Evolutionary conservation across 2,329 filamentous ascomycete genomes (phyloP).

Genomic region (Ophiocordyceps camponoti-leonardi): DNA sequence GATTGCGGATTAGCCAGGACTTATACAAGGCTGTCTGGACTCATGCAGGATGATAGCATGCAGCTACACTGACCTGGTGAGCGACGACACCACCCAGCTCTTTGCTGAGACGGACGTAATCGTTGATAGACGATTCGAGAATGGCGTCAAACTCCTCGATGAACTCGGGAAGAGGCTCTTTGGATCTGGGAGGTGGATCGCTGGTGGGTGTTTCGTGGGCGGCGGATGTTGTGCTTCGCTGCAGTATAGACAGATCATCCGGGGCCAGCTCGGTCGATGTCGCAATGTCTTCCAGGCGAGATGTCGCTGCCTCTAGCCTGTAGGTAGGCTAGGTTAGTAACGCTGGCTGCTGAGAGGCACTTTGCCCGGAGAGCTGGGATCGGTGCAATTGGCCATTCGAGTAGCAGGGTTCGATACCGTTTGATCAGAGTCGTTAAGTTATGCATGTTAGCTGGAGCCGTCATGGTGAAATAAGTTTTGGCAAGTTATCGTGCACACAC

Average conservation of each 20-base stretch:
- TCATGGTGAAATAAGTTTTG: slow-evolving; percentile 29
- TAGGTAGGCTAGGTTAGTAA: slow-evolving; percentile 20
- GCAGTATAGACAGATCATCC: slow-evolving; percentile 15
- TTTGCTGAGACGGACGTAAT: slow-evolving; percentile 62
- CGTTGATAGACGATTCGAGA: slow-evolving; percentile 54
- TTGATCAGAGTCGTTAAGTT: slow-evolving; percentile 96
- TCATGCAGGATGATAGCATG: background rate
- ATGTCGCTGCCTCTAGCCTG: slow-evolving; percentile 94
- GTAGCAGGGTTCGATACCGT: slow-evolving; percentile 39
- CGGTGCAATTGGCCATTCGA: background rate
- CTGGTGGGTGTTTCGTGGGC: slow-evolving; percentile 14
- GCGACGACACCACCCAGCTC: slow-evolving; percentile 62
- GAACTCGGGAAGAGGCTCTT: slow-evolving; percentile 51
- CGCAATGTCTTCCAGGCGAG: slow-evolving; percentile 89
- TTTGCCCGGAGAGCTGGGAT: background rate
- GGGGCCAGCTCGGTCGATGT: slow-evolving; percentile 49
- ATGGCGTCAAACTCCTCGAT: slow-evolving; percentile 79
- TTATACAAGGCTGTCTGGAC: no score
- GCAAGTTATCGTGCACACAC: no score
- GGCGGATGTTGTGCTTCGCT: slow-evolving; percentile 10
- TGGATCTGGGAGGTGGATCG: slow-evolving; percentile 21
- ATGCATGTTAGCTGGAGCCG: slow-evolving; percentile 72
- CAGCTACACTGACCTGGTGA: slow-evolving; percentile 46
- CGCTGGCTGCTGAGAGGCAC: background rate
- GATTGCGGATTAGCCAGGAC: no score